Conservation (phyloP, 345 rosid species). For the Citrus mangshanensis region DNA sequence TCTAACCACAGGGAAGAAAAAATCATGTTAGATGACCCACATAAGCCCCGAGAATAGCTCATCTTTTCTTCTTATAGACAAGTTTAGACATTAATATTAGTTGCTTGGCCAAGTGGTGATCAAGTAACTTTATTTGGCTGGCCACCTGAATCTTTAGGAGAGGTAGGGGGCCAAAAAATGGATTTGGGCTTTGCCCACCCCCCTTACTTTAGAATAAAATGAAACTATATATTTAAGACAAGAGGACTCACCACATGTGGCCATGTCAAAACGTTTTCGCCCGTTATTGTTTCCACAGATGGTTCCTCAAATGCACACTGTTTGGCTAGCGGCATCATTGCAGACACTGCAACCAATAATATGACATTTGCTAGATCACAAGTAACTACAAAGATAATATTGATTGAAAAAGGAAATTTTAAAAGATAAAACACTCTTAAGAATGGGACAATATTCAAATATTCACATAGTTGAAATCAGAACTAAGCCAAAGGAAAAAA, state of each 20-base stretch:
- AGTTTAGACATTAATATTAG: neutral
- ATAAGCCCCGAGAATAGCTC: neutral
- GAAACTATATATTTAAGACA: neutral
- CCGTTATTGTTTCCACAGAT: conserved; percentile 81
- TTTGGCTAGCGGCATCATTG: conserved; percentile 90
- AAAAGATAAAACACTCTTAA: neutral
- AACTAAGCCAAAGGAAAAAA: neutral
- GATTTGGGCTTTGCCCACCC: too few species aligned
- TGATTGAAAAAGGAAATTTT: neutral
- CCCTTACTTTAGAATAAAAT: too few species aligned
- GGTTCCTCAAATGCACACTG: conserved; percentile 98
- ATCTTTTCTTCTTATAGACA: neutral
- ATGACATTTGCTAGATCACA: neutral
- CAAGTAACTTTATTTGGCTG: too few species aligned
- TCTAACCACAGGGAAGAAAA: neutral
- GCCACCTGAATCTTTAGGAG: too few species aligned
- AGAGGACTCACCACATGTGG: conserved; percentile 75
- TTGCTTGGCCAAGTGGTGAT: too few species aligned
- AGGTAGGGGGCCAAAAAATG: too few species aligned
- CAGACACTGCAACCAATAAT: conserved; percentile 74
- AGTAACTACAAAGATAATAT: neutral
- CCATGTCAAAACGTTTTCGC: conserved; percentile 91
- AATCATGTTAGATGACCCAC: neutral
- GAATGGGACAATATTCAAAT: neutral
- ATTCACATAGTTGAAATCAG: neutral